A percentile compares a stretch with the other conserved stretches of the same genome.
Conservation (phyloP, 2,329 filamentous ascomycete genomes). For the Talaromyces sp. region DNA sequence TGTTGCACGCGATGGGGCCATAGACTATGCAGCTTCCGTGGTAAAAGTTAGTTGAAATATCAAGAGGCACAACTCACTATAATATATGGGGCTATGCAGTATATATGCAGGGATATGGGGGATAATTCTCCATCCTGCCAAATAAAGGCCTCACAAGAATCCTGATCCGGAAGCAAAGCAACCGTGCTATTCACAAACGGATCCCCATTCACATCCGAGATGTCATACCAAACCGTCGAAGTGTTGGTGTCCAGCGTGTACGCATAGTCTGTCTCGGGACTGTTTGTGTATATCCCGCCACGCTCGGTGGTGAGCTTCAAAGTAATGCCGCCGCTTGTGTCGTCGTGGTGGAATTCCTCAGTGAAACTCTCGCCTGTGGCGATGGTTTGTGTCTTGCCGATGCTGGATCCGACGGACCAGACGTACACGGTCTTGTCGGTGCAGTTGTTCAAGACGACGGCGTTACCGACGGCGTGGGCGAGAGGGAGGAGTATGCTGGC, state of each 20-base stretch:
- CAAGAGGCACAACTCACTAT: too few relatives aligned
- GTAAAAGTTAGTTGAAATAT: too few relatives aligned
- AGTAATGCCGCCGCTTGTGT: constrained; percentile 33
- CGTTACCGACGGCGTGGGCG: constrained; percentile 21
- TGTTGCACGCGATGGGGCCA: too few relatives aligned
- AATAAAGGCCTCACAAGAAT: constrained; percentile 14
- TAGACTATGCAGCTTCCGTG: too few relatives aligned
- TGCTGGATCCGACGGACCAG: constrained; percentile 30
- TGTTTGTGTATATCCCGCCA: constrained; percentile 29
- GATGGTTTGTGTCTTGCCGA: constrained; percentile 20
- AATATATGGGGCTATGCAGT: too few relatives aligned
- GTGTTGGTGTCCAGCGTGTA: constrained; percentile 30
- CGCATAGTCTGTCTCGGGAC: constrained; percentile 37
- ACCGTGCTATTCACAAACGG: constrained; percentile 30
- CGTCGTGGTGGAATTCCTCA: constrained; percentile 31
- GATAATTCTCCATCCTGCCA: constrained; percentile 30
- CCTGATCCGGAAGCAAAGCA: constrained; percentile 17
- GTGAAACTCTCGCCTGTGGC: constrained; percentile 21
- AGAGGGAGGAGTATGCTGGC: constrained; percentile 9
- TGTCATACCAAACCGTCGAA: constrained; percentile 35
- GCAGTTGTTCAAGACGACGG: constrained; percentile 32
- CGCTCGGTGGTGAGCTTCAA: constrained; percentile 35
- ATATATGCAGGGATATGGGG: too few relatives aligned
- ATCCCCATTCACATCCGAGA: constrained; percentile 41
- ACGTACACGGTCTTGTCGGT: constrained; percentile 22